Evolutionary conservation across 495 filamentous ascomycete species (phyloP), one percentile per base, ranked within the genome.

Genomic region (Penicillium parvum): DNA sequence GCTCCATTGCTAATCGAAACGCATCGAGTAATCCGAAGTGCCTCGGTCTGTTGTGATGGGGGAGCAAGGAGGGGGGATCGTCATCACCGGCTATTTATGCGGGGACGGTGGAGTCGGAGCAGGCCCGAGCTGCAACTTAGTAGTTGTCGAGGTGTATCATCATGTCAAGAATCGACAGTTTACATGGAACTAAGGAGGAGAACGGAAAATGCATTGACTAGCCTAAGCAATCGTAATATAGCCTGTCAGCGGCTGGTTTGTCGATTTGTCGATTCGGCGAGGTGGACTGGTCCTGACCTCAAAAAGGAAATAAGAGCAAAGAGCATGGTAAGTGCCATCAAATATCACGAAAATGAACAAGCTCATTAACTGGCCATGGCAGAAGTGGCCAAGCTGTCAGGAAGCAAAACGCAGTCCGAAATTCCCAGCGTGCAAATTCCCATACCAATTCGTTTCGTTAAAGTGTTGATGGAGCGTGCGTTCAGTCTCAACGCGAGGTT

Each of bases 401-500:
- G 39, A 50, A 47, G 30, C 22, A 47, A 20, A 44, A 44, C 6
- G 11, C 34, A 16, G 12, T 44, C 42, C 45, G 29, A 51, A 43
- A 36, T 27, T 40, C 32, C 33, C 40, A 30, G 33, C 9, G 25
- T 47, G 47, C 54, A 57, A 57, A 51, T 58, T 61, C 43, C 51
- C 45, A 49, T 19, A 26, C 40, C 42, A 53, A 50, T 43, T 41
- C 47, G 23, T 46, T 27, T 54, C 47, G 45, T 47, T 14, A 50
- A 18, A 34, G 35, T 19, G 22, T 35, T 29, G 15, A 9, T n/a
- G 12, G 32, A 25, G 18, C 16, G 19, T 4, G 23, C 16, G 12
- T 26, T 23, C 48, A 66, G 15, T 60, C n/a, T n/a, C n/a, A n/a
- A n/a, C n/a, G 43, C n/a, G 58, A 36, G 14, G 58, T 54, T 26